Percentiles rank a stretch among this genome's conserved stretches.
These are phyloP conservation scores for Penicillium palitans DNA, from an alignment of 2,329 filamentous ascomycete genomes.

Conservation along the genomic window DNA sequence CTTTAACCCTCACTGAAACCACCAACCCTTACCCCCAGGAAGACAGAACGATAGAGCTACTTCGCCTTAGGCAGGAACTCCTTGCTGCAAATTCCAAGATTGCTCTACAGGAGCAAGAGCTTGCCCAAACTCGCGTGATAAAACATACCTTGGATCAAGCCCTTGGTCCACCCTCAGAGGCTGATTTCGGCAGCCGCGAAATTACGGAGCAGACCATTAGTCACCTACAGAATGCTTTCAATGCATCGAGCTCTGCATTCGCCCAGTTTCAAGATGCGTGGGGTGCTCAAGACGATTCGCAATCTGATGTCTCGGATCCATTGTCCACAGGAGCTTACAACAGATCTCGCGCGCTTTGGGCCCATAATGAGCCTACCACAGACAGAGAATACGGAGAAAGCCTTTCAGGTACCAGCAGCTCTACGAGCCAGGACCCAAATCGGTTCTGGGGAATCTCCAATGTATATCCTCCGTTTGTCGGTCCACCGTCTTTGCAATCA, in stretches of 20 bases:
- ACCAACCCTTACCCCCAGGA: slow-evolving; percentile 19
- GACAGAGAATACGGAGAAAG: slow-evolving; percentile 33
- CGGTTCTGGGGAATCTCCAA: slow-evolving; percentile 35
- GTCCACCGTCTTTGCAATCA: slow-evolving; percentile 25
- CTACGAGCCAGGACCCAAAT: slow-evolving; percentile 29
- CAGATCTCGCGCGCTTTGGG: slow-evolving; percentile 38
- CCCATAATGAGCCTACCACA: slow-evolving; percentile 20
- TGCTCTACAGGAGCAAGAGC: slow-evolving; percentile 61
- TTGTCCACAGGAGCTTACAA: slow-evolving; percentile 46
- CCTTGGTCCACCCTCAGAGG: slow-evolving; percentile 55
- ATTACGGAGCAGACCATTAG: slow-evolving; percentile 53
- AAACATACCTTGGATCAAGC: slow-evolving; percentile 63
- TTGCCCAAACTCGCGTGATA: slow-evolving; percentile 60
- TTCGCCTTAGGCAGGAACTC: slow-evolving; percentile 59
- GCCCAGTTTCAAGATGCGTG: slow-evolving; percentile 46
- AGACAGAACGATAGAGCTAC: slow-evolving; percentile 50
- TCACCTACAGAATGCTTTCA: slow-evolving; percentile 54
- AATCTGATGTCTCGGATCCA: slow-evolving; percentile 47
- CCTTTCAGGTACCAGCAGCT: slow-evolving; percentile 21
- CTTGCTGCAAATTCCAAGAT: slow-evolving; percentile 58
- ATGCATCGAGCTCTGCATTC: slow-evolving; percentile 49
- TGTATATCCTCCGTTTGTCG: slow-evolving; percentile 22
- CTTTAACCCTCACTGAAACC: slow-evolving; percentile 11
- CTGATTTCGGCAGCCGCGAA: slow-evolving; percentile 51
- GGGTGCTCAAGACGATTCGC: slow-evolving; percentile 46